Evolutionary conservation across 139 green algal genomes (phyloP).

Genomic region (Chlorella sp.): DNA sequence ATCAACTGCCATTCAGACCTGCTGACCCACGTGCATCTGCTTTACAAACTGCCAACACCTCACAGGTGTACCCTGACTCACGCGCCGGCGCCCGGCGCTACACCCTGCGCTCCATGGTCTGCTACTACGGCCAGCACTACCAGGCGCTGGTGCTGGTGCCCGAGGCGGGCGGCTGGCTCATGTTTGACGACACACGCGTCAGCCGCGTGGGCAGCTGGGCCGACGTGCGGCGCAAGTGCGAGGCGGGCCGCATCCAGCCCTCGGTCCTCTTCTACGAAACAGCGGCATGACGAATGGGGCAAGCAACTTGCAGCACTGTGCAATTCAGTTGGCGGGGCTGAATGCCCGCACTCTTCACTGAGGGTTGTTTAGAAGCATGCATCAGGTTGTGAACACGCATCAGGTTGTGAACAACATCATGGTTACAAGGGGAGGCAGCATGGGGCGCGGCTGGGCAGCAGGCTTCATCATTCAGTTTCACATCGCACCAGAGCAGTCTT

Average conservation of each 20-base stretch:
- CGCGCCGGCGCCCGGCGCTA: slow-evolving; percentile 48
- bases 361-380: too few species aligned
- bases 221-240: slow-evolving; percentile 71
- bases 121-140: slow-evolving; percentile 93
- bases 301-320: too few species aligned
- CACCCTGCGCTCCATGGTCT: slow-evolving; percentile 79
- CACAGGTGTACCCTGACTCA: slow-evolving; percentile 8
- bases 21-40: too few species aligned
- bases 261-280: slow-evolving; percentile 42
- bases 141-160: slow-evolving; percentile 76
- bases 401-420: too few species aligned
- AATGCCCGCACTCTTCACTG: too few species aligned
- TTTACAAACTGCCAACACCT: too few species aligned
- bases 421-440: too few species aligned
- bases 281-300: background rate
- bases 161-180: slow-evolving; percentile 71
- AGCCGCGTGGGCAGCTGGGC: slow-evolving; percentile 65
- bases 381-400: too few species aligned
- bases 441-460: too few species aligned
- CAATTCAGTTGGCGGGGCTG: too few species aligned
- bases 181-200: slow-evolving; percentile 59
- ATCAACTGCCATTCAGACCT: slow-evolving; percentile 3
- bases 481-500: too few species aligned
- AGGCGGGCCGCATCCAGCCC: slow-evolving; percentile 72
- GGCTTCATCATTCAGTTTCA: too few species aligned